Base-by-base conservation (phyloP, 2,329 filamentous ascomycete species). In the Colletotrichum eremochloae region DNA sequence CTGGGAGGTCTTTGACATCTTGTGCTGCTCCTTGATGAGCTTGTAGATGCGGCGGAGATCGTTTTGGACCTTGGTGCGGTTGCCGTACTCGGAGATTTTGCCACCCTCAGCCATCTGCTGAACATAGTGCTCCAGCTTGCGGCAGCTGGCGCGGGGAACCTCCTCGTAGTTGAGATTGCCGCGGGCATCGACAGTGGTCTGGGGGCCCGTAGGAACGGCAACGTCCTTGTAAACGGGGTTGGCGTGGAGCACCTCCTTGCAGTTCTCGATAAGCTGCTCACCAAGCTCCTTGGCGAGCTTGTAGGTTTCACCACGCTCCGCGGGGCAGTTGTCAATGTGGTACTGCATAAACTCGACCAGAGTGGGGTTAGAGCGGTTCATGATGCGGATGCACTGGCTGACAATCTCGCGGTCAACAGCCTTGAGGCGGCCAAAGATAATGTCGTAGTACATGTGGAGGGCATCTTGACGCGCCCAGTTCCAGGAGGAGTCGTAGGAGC, bases 261-360 rank as follows among this genome's bases (percentile, higher is more conserved):
- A 98, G 86, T 99, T 99, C 82, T 98, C 94, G 77, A 99, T 97
- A 67, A 99, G 92, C 84, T 97, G 94, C 79, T 94, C 88, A 46
- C 94, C 96, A 33, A 99, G 92, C 83, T 96, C 92, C 86, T 99
- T 97, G 55, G 96, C 96, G n/a, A 99, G 91, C 84, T 96, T 90
- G 84, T 99, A 99, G 1, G 96, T 99, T 85, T 99, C 96, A 71
- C 96, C 96, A 63, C 96, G 93, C 80, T 99, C 95, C 0, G 95
- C 95, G 0, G 96, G 96, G 85, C 96, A 98, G 86, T 98, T 96
- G 79, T 99, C 96, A 79, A 99, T 99, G 85, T 99, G 96, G 79
- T 99, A 98, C 81, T 99, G 96, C 96, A 99, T 99, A 84, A 98
- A 99, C 77, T 99, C 96, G 71, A 99, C 89, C 1, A 99, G 90